Percentiles rank a stretch among this genome's conserved stretches.
Conservation (phyloP, 148 eudicot species). For the Chenopodium quinoa region DNA sequence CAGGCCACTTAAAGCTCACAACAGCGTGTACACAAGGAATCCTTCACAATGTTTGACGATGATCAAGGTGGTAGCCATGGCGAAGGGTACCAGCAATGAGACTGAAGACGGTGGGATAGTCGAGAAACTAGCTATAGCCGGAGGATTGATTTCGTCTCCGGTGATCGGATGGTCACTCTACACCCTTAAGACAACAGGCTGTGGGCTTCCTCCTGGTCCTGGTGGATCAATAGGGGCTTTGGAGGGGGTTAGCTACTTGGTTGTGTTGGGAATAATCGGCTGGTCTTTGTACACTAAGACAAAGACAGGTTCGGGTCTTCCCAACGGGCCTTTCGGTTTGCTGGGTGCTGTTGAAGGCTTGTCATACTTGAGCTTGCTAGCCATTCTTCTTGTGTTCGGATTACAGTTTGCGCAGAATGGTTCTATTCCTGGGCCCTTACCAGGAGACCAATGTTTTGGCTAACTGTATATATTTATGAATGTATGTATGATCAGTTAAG, state of each 20-base stretch:
- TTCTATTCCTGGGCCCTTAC: constrained; percentile 86
- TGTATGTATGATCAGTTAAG: background rate
- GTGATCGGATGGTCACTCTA: constrained; percentile 92
- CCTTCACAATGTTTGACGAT: background rate
- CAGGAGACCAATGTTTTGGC: constrained; percentile 84
- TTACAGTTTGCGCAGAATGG: constrained; percentile 67
- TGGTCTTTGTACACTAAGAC: constrained; percentile 91
- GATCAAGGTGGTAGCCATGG: constrained; percentile 41
- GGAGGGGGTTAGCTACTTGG: constrained; percentile 89
- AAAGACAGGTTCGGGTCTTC: constrained; percentile 87
- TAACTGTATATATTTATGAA: constrained; percentile 20
- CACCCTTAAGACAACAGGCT: constrained; percentile 96
- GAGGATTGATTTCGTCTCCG: constrained; percentile 66
- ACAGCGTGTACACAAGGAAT: background rate
- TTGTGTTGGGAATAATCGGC: constrained; percentile 66
- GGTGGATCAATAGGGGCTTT: constrained; percentile 93
- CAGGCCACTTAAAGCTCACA: background rate
- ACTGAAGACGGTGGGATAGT: constrained; percentile 29
- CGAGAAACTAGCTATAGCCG: constrained; percentile 56
- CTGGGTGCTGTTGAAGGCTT: constrained; percentile 94
- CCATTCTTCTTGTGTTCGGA: constrained; percentile 78
- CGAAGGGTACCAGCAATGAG: constrained; percentile 39
- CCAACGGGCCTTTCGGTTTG: constrained; percentile 85
- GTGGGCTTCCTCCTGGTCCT: constrained; percentile 96
- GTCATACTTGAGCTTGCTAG: constrained; percentile 74